Conservation (phyloP, 2,329 filamentous ascomycete genomes). For the Exophiala viscosa region DNA sequence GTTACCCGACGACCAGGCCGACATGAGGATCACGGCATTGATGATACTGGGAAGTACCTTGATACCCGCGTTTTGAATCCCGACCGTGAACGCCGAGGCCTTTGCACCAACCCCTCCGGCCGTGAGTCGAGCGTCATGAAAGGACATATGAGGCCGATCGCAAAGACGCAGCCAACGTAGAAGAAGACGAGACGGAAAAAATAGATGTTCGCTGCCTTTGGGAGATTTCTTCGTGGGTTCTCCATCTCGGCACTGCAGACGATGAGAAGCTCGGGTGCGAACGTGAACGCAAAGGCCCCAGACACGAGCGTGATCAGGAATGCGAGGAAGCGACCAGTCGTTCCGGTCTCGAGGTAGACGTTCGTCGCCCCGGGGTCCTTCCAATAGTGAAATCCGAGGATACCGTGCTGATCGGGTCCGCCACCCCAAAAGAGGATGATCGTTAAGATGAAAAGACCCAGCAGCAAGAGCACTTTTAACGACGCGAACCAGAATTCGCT, state of each 20-base stretch:
- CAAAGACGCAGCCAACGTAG: slow-evolving; percentile 69
- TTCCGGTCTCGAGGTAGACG: slow-evolving; percentile 60
- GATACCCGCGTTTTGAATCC: slow-evolving; percentile 58
- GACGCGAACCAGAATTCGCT: slow-evolving; percentile 58
- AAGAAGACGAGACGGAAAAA: slow-evolving; percentile 66
- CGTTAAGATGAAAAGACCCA: slow-evolving; percentile 62
- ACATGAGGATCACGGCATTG: slow-evolving; percentile 70
- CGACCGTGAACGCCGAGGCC: slow-evolving; percentile 69
- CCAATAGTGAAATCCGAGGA: slow-evolving; percentile 63
- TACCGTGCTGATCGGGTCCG: slow-evolving; percentile 42
- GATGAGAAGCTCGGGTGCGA: slow-evolving; percentile 60
- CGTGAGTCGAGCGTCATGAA: slow-evolving; percentile 58
- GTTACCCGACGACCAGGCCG: slow-evolving; percentile 66
- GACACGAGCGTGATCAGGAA: slow-evolving; percentile 69
- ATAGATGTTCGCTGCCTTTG: slow-evolving; percentile 54
- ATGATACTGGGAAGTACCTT: slow-evolving; percentile 67
- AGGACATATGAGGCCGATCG: slow-evolving; percentile 65
- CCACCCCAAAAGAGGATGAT: slow-evolving; percentile 63
- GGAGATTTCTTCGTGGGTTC: slow-evolving; percentile 66
- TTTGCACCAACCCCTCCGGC: slow-evolving; percentile 60
- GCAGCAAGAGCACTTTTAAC: slow-evolving; percentile 65
- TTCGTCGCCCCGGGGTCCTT: slow-evolving; percentile 62
- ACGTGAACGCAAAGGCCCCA: slow-evolving; percentile 58
- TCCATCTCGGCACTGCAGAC: slow-evolving; percentile 63
- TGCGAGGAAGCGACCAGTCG: slow-evolving; percentile 65